These are phyloP conservation scores for Chlorella vulgaris DNA, from an alignment of 139 green algal species.

Conservation along the genomic window DNA sequence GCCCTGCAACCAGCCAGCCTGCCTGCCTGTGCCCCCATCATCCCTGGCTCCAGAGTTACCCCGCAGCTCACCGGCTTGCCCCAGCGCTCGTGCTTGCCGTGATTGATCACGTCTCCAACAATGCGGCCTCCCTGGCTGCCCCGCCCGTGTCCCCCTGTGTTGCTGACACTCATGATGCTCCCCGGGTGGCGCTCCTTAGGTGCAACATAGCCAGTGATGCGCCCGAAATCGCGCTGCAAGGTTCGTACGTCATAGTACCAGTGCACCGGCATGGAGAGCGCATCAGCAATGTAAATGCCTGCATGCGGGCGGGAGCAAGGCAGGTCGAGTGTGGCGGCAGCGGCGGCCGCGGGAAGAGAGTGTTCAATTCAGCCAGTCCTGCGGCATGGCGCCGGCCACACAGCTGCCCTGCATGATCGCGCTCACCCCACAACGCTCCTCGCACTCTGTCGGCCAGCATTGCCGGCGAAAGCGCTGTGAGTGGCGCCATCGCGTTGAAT, in stretches of 20 bases:
- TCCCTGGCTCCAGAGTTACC: background rate
- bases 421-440: conserved; percentile 17
- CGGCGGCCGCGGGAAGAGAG: background rate
- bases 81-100: conserved; percentile 31
- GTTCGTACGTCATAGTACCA: conserved; percentile 14
- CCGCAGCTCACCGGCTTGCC: conserved; percentile 7
- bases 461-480: background rate
- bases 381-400: background rate
- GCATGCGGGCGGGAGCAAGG: background rate
- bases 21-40: background rate
- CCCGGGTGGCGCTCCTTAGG: conserved; percentile 28
- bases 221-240: conserved; percentile 12
- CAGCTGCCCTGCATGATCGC: no score
- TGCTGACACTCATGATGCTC: conserved; percentile 29
- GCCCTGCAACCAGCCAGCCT: background rate
- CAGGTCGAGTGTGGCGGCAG: background rate
- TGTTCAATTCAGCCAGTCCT: background rate
- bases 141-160: conserved; percentile 26
- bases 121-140: conserved; percentile 25
- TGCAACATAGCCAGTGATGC: conserved; percentile 20
- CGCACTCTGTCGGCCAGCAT: conserved; percentile 19
- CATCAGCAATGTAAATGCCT: conserved; percentile 23
- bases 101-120: conserved; percentile 25
- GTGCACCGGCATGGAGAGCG: conserved; percentile 27
- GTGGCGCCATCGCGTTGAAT: background rate